These are phyloP conservation scores for Debaryomyces castellii DNA, from an alignment of 805 yeast species.

Conservation along the genomic window DNA sequence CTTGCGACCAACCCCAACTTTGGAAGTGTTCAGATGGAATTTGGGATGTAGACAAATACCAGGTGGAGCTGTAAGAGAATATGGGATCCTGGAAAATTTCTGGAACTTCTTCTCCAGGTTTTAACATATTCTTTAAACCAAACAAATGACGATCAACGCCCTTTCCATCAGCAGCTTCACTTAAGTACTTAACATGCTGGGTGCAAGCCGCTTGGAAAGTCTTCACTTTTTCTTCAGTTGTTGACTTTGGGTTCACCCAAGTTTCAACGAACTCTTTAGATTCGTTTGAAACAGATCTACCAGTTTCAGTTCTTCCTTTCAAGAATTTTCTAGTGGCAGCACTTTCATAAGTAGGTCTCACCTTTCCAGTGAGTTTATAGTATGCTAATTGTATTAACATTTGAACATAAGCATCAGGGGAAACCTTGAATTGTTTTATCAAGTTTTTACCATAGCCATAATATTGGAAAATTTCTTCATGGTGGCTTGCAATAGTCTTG, in stretches of 20 bases:
- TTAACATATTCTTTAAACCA: conserved; percentile 76
- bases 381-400: conserved; percentile 89
- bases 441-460: conserved; percentile 82
- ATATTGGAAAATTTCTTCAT: conserved; percentile 76
- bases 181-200: conserved; percentile 72
- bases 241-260: conserved; percentile 58
- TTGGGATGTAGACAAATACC: conserved; percentile 91
- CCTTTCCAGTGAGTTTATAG: conserved; percentile 74
- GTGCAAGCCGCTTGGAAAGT: conserved; percentile 71
- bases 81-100: conserved; percentile 74
- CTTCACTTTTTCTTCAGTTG: conserved; percentile 56
- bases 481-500: conserved; percentile 60
- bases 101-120: conserved; percentile 59
- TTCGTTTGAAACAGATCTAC: conserved; percentile 77
- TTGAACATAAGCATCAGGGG: conserved; percentile 94
- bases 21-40: conserved; percentile 76
- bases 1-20: conserved; percentile 96
- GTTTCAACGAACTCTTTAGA: conserved; percentile 68
- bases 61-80: conserved; percentile 70
- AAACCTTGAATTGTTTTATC: conserved; percentile 78
- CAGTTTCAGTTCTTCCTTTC: conserved; percentile 93
- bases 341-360: conserved; percentile 91
- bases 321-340: conserved; percentile 90
- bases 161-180: conserved; percentile 76
- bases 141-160: conserved; percentile 94